Conservation (phyloP, 1,284 basidiomycete genomes). For the Apiotrichum porosum region DNA sequence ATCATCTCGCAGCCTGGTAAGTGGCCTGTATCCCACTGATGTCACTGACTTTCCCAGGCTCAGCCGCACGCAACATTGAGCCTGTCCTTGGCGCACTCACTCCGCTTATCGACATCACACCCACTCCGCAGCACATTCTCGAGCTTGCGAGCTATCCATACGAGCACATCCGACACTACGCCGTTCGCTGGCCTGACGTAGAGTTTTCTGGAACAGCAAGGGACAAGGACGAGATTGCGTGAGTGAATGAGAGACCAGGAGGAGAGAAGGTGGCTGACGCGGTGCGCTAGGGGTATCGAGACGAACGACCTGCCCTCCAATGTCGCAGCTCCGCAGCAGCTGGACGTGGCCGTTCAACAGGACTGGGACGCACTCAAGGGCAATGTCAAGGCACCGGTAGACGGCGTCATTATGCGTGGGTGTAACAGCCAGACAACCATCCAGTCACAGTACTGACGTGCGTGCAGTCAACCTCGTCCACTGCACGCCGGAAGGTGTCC, state of each 20-base stretch:
- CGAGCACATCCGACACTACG: constrained; percentile 29
- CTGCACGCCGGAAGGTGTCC: constrained; percentile 27
- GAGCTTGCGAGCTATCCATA: constrained; percentile 35
- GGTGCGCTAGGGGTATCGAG: not conserved
- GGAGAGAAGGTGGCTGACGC: not conserved
- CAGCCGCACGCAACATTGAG: constrained; percentile 26
- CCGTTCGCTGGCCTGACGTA: constrained; percentile 19
- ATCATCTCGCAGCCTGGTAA: constrained; percentile 29
- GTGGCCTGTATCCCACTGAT: not conserved
- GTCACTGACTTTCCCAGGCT: constrained; percentile 18
- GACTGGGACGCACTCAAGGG: constrained; percentile 17
- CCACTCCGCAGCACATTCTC: constrained; percentile 15
- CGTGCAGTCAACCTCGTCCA: constrained; percentile 38
- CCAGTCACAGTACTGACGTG: no score
- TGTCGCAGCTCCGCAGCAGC: constrained; percentile 10
- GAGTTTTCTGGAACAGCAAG: constrained; percentile 30
- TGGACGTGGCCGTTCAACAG: constrained; percentile 17
- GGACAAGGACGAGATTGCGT: constrained; percentile 23
- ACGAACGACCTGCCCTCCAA: constrained; percentile 11
- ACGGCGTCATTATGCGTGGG: constrained; percentile 27
- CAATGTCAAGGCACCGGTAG: not conserved
- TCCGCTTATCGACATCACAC: constrained; percentile 12
- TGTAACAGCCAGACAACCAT: no score
- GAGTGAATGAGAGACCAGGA: no score
- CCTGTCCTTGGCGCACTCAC: constrained; percentile 26